These are phyloP conservation scores for Breynia disticha DNA, from an alignment of 441 rosid genomes.

Conservation along the genomic window DNA sequence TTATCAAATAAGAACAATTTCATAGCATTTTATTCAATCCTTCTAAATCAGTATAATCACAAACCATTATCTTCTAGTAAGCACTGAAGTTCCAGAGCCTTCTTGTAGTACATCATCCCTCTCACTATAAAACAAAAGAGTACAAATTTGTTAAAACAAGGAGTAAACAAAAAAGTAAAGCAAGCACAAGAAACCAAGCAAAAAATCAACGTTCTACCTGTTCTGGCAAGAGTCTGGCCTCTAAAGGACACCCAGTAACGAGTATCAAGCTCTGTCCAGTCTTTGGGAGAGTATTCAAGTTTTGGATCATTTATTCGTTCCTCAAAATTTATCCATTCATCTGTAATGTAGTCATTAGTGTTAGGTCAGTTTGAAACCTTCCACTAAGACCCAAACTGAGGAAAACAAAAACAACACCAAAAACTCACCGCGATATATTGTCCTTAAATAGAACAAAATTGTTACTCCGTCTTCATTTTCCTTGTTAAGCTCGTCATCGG, in stretches of 20 bases:
- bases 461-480: conserved; percentile 97
- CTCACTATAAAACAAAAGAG: conserved; percentile 64
- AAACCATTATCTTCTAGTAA: conserved; percentile 50
- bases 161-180: conserved; percentile 6
- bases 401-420: conserved; percentile 7
- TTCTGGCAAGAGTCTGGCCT: conserved; percentile 89
- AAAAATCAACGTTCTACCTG: conserved; percentile 40
- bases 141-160: conserved; percentile 10
- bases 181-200: conserved; percentile 10
- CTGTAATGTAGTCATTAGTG: conserved; percentile 32
- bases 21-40: neutral
- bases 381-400: neutral
- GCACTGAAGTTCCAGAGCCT: conserved; percentile 77
- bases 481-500: conserved; percentile 65
- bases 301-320: conserved; percentile 44
- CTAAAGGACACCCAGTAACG: conserved; percentile 92
- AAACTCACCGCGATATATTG: conserved; percentile 79
- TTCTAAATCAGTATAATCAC: conserved; percentile 18
- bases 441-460: conserved; percentile 74
- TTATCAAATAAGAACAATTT: neutral
- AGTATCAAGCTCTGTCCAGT: conserved; percentile 24
- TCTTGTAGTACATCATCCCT: conserved; percentile 96
- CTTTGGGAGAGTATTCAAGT: conserved; percentile 16
- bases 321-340: conserved; percentile 80
- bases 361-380: conserved; percentile 11